Base-by-base conservation (phyloP, 371 early-diverging fungal species). In the Mucor racemosus region DNA sequence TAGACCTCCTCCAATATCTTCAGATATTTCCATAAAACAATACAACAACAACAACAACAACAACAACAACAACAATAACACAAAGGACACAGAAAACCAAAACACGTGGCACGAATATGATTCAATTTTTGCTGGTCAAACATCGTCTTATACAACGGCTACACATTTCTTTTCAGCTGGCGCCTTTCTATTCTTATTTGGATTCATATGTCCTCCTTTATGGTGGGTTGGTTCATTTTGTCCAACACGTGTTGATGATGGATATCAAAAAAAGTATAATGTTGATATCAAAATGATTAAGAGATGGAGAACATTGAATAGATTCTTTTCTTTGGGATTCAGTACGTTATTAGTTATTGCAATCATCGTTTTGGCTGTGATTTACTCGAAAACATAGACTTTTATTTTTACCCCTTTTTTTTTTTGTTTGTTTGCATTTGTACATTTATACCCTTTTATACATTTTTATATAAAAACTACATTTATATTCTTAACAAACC, bases 161-260 rank as follows among this genome's bases (percentile, higher is more conserved):
- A 53, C 39, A 19, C 38, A 59, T 4, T 63, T 77, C 21, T 72
- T 65, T 41, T 76, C 76, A 13, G 19, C 68, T 4, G 82, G 82
- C 42, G 72, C 74, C 1, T 53, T 70, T 21, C 46, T 81, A 11
- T 81, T 81, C 48, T 36, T 76, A 15, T 69, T 79, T 63, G 81
- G 81, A 19, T 81, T 81, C 46, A 33, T 81, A 11, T 67, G 59
- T 44, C 81, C 81, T 11, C 77, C 77, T 7, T 58, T 75, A 0
- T 81, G 81, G 81, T 81, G 81, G 79, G 26, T 81, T 13, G 81
- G 81, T 1, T 62, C 74, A 1, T 68, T 75, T 59, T 71, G 60
- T 40, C 82, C 82, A 10, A 40, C 48, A 13, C 67, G 19, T 65
- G 42, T 55, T 21, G 58, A 36, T 56, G 63, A 42, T 34, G 11